Evolutionary conservation across 768 basidiomycete genomes (phyloP), one percentile per base, ranked within the genome.

Genomic region (Pulveroboletus sp.): DNA sequence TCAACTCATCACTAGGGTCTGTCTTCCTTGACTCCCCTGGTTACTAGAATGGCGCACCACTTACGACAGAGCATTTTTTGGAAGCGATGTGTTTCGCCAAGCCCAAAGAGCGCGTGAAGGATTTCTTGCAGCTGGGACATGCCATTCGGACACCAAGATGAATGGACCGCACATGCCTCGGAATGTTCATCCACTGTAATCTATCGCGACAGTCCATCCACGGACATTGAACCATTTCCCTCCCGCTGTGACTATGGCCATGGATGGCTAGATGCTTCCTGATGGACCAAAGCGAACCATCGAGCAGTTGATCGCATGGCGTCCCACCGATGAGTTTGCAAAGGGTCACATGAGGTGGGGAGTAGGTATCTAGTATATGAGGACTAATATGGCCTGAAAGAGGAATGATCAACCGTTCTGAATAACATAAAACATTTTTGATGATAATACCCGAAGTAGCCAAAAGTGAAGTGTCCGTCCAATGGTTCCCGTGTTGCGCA

Each of bases 51-150:
- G n/a, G 34, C 5, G 9, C 23, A 24, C 5, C 22, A 37, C 32
- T 35, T 30, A 45, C 52, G n/a, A 30, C 2, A 30, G 41, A 20
- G 8, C 55, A 50, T n/a, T 27, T 50, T n/a, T 50, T 38, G 19
- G 53, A 55, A 23, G 55, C 27, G 4, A 50, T 6, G 19, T 56
- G 53, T 47, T 47, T 56, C 22, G 43, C 35, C 47, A 55, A 45
- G 26, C 43, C 47, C n/a, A 54, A 24, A 20, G 53, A 16, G 16
- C 47, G 53, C 6, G 47, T 56, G 36, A 56, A 53, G 42, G 52
- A 35, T 23, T 22, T 51, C 29, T 53, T 31, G 30, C 51, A 52
- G 32, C 36, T 52, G 13, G 51, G 51, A 24, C 48, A 52, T 22
- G 27, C 36, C 23, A 49, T 31, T 24, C 51, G 51, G 36, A 50